Evolutionary conservation across 2,329 filamentous ascomycete genomes (phyloP).

Genomic region (Cucurbitaria berberidis): DNA sequence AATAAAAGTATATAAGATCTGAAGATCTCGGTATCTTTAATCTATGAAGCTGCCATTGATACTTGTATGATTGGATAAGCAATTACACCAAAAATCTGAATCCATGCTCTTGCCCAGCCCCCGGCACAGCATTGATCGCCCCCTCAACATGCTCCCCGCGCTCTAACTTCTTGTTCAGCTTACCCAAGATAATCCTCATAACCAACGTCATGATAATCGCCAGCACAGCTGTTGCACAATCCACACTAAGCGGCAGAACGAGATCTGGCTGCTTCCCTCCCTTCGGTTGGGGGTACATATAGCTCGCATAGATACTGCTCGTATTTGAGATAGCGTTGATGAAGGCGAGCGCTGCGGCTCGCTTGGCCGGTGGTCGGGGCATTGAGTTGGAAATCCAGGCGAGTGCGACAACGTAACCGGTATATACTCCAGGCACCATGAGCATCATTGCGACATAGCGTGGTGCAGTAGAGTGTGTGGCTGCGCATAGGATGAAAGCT

Average conservation of each 20-base stretch:
- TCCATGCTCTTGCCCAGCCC: constrained; percentile 63
- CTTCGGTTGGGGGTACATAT: constrained; percentile 66
- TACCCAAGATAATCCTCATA: constrained; percentile 67
- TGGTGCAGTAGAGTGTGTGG: constrained; percentile 65
- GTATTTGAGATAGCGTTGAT: constrained; percentile 77
- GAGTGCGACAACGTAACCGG: constrained; percentile 66
- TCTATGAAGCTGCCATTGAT: no score
- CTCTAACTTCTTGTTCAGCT: constrained; percentile 73
- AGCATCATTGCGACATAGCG: constrained; percentile 76
- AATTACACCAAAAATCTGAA: constrained; percentile 69
- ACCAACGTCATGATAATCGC: constrained; percentile 68
- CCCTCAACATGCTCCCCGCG: constrained; percentile 62
- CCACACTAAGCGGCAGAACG: constrained; percentile 70
- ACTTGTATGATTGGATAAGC: no score
- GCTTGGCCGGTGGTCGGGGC: constrained; percentile 76
- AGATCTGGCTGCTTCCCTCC: constrained; percentile 37
- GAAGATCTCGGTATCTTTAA: no score
- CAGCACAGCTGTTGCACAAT: constrained; percentile 68
- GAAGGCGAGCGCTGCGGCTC: constrained; percentile 73
- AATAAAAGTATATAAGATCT: no score
- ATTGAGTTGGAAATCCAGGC: constrained; percentile 80
- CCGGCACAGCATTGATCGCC: constrained; percentile 61
- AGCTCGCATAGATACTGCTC: constrained; percentile 72
- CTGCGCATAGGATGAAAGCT: constrained; percentile 71
- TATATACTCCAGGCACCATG: constrained; percentile 69